Evolutionary conservation across 2,329 filamentous ascomycete genomes (phyloP).

Genomic region (Colletotrichum gigasporum): DNA sequence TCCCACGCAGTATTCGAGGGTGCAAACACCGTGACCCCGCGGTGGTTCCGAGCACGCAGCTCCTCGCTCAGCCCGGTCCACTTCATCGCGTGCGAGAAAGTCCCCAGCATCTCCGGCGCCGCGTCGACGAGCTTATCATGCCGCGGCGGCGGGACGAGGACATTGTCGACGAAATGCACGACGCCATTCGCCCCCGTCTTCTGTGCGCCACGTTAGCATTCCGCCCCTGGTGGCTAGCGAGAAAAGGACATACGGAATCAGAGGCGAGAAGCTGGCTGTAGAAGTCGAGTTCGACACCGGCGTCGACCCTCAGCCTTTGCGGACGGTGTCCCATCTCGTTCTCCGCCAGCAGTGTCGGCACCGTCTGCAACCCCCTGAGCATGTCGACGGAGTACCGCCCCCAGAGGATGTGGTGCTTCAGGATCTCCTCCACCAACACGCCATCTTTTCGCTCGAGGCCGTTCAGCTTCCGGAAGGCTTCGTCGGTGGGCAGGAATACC

Average conservation of each 20-base stretch:
- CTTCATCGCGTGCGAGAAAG: conserved; percentile 7
- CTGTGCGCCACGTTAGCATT: background rate
- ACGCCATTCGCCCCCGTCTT: background rate
- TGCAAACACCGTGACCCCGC: conserved; percentile 10
- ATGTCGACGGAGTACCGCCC: background rate
- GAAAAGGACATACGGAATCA: background rate
- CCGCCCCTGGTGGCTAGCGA: background rate
- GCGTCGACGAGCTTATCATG: conserved; percentile 5
- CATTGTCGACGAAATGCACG: conserved; percentile 15
- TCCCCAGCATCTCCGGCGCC: background rate
- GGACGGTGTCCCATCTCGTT: background rate
- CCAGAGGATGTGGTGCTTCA: conserved; percentile 18
- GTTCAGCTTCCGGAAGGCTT: background rate
- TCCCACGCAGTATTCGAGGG: conserved; percentile 15
- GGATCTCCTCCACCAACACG: conserved; percentile 52
- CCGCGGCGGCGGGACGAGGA: conserved; percentile 26
- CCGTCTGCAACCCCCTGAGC: background rate
- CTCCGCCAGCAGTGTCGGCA: background rate
- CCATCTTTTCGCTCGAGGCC: background rate
- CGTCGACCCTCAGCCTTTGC: background rate
- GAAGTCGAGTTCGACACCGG: background rate
- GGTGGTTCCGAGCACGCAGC: background rate
- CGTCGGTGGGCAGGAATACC: conserved; percentile 9
- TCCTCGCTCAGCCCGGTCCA: background rate
- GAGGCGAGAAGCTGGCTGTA: background rate